Conservation (phyloP, 331 rosid genomes). For the Quercus lobata region DNA sequence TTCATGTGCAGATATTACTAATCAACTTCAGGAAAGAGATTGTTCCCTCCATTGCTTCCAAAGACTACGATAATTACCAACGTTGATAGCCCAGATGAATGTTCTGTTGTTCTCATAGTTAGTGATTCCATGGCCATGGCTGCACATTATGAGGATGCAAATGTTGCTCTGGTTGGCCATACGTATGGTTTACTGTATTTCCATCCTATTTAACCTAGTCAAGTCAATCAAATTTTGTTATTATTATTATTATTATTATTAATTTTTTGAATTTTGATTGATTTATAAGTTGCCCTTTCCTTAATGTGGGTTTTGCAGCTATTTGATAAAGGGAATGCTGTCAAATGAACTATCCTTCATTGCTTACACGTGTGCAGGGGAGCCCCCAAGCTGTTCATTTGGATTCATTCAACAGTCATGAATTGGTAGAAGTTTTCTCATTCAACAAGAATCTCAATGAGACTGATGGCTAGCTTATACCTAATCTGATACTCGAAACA, state of each 20-base stretch:
- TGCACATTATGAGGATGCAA: slow-evolving; percentile 85
- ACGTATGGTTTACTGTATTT: slow-evolving; percentile 35
- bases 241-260: too few species aligned
- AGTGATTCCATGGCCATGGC: slow-evolving; percentile 70
- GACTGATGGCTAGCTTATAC: background rate
- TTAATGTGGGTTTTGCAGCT: slow-evolving; percentile 36
- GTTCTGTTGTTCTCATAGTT: slow-evolving; percentile 69
- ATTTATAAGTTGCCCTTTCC: background rate
- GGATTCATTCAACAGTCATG: slow-evolving; percentile 64
- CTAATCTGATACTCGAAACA: background rate
- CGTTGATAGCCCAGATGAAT: slow-evolving; percentile 44
- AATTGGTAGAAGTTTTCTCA: slow-evolving; percentile 41
- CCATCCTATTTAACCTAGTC: background rate
- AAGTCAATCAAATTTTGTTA: background rate
- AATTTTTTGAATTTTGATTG: too few species aligned
- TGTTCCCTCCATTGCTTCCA: slow-evolving; percentile 53
- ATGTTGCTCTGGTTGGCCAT: slow-evolving; percentile 68
- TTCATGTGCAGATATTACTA: slow-evolving; percentile 52
- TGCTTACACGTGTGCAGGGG: slow-evolving; percentile 86
- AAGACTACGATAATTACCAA: slow-evolving; percentile 19
- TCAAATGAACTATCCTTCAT: slow-evolving; percentile 49
- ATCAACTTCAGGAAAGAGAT: slow-evolving; percentile 84
- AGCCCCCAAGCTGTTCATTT: slow-evolving; percentile 87
- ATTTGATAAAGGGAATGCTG: slow-evolving; percentile 61
- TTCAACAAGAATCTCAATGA: background rate